A percentile compares a stretch with the other conserved stretches of the same genome.
These are phyloP conservation scores for Lentinula lateritia DNA, from an alignment of 768 basidiomycete species.

Conservation along the genomic window DNA sequence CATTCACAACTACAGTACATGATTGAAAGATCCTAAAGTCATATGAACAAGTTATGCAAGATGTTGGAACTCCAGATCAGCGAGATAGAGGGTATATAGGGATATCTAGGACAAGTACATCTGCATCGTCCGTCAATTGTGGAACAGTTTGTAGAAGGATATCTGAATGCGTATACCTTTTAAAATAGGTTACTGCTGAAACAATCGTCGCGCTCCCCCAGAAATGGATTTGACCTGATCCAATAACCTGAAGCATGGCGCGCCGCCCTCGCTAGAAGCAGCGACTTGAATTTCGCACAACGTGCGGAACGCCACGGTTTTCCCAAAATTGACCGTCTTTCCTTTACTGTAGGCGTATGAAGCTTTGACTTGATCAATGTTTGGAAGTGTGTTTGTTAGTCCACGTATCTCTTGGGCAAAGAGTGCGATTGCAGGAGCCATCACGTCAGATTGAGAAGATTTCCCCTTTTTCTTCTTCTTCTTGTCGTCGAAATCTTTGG, in stretches of 20 bases:
- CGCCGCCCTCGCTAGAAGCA: slow-evolving; percentile 11
- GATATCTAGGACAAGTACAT: too few relatives aligned
- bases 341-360: slow-evolving; percentile 44
- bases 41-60: too few relatives aligned
- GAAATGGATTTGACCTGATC: slow-evolving; percentile 2
- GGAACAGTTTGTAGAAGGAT: too few relatives aligned
- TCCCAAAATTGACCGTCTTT: slow-evolving; percentile 33
- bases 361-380: slow-evolving; percentile 45
- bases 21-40: too few relatives aligned
- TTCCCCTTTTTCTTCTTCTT: neutral
- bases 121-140: too few relatives aligned
- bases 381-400: slow-evolving; percentile 19
- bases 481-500: neutral
- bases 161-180: too few relatives aligned
- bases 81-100: too few relatives aligned
- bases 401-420: slow-evolving; percentile 23
- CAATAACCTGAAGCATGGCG: neutral
- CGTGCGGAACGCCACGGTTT: slow-evolving; percentile 46
- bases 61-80: too few relatives aligned
- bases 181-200: neutral
- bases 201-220: neutral
- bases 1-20: too few relatives aligned
- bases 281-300: slow-evolving; percentile 54
- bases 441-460: slow-evolving; percentile 18
- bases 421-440: slow-evolving; percentile 18